These are phyloP conservation scores for Helichrysum umbraculigerum DNA, from an alignment of 129 eudicot genomes.

Conservation along the genomic window DNA sequence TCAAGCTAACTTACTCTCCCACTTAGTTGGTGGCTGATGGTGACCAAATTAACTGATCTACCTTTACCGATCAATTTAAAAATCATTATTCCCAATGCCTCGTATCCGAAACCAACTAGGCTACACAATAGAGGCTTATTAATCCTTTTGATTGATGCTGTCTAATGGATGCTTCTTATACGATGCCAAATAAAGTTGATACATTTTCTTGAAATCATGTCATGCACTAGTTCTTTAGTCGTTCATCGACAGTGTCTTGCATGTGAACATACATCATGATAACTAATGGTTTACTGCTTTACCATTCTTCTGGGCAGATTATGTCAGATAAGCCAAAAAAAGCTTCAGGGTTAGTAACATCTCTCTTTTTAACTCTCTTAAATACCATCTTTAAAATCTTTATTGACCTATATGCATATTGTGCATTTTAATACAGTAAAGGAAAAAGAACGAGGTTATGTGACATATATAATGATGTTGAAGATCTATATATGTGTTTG, in stretches of 20 bases:
- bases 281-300: not conserved
- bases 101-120: not conserved
- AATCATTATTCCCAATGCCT: too few species aligned
- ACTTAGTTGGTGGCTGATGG: too few species aligned
- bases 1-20: too few species aligned
- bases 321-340: constrained; percentile 36
- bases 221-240: not conserved
- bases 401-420: not conserved
- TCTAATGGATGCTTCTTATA: not conserved
- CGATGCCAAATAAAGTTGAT: not conserved
- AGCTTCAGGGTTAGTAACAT: constrained; percentile 40
- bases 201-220: not conserved
- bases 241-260: constrained; percentile 8
- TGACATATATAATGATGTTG: constrained; percentile 57
- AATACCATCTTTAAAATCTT: not conserved
- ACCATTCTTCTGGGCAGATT: constrained; percentile 39
- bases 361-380: not conserved
- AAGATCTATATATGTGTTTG: constrained; percentile 55
- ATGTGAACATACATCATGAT: constrained; percentile 12
- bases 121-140: not conserved
- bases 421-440: constrained; percentile 33
- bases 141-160: not conserved
- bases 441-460: constrained; percentile 50
- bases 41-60: too few species aligned
- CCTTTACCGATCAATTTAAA: too few species aligned